These are phyloP conservation scores for Magnusiomyces clavatus DNA, from an alignment of 1,139 yeast genomes.

Conservation along the genomic window DNA sequence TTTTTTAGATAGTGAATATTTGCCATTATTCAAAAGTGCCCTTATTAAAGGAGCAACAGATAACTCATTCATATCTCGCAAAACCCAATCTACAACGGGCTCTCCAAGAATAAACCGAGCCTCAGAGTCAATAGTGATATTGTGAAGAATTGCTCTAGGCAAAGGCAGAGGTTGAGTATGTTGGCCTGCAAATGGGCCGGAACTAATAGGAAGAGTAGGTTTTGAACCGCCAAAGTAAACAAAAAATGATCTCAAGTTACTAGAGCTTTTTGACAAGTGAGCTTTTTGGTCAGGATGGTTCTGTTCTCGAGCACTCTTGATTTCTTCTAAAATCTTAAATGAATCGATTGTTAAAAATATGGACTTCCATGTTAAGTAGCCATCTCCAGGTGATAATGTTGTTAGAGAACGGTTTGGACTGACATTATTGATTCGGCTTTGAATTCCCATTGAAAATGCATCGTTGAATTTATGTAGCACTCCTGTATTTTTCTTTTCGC, in stretches of 20 bases:
- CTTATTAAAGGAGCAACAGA: slow-evolving; percentile 16
- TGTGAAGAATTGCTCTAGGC: slow-evolving; percentile 27
- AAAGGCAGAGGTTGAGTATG: slow-evolving; percentile 23
- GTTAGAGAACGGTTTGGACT: not conserved
- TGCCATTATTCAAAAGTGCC: slow-evolving; percentile 2
- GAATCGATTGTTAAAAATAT: slow-evolving; percentile 8
- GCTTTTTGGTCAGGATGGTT: slow-evolving; percentile 23
- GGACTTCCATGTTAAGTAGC: slow-evolving; percentile 1
- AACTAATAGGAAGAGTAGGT: slow-evolving; percentile 9
- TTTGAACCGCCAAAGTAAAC: slow-evolving; percentile 17
- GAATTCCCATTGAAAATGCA: slow-evolving; percentile 4
- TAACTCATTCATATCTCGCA: slow-evolving; percentile 28
- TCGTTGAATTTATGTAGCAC: not conserved
- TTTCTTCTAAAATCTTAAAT: slow-evolving; percentile 19
- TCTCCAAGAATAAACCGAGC: slow-evolving; percentile 19
- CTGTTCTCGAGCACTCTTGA: slow-evolving; percentile 23
- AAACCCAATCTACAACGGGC: slow-evolving; percentile 26
- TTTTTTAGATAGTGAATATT: not conserved
- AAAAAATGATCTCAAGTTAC: slow-evolving; percentile 20
- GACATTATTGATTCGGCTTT: slow-evolving; percentile 3
- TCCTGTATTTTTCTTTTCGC: too few species aligned
- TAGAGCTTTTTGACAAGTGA: slow-evolving; percentile 19
- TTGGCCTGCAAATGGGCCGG: slow-evolving; percentile 19
- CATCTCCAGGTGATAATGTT: not conserved
- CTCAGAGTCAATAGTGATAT: slow-evolving; percentile 16